phyloP scores from a whole-genome alignment of 768 basidiomycete genomes.

The Pleurotus citrinopileatus region DNA sequence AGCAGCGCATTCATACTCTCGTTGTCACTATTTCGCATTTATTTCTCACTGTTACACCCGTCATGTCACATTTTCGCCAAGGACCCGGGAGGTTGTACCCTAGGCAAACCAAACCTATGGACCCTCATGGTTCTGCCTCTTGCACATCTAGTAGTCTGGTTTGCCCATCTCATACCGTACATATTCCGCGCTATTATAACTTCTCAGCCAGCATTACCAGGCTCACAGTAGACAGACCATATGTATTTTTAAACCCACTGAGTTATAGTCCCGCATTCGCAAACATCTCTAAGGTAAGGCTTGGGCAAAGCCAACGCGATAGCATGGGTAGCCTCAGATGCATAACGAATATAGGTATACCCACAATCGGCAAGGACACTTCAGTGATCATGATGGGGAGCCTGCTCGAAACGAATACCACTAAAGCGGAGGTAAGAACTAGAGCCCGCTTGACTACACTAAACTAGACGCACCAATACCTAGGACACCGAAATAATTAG shows the following conservation, averaged over 20 bases:
- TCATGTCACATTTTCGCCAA: slow-evolving; percentile 24
- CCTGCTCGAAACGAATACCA: slow-evolving; percentile 88
- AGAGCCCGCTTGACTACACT: background rate
- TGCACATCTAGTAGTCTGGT: slow-evolving; percentile 12
- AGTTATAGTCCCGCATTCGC: background rate
- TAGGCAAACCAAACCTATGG: slow-evolving; percentile 32
- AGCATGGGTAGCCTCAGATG: too few relatives aligned
- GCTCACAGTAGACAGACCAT: slow-evolving; percentile 48
- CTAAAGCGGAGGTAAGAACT: slow-evolving; percentile 37
- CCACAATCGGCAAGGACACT: background rate
- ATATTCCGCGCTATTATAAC: slow-evolving; percentile 43
- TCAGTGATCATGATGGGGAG: slow-evolving; percentile 67
- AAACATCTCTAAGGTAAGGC: too few relatives aligned
- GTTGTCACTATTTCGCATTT: slow-evolving; percentile 16
- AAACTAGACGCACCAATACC: slow-evolving; percentile 44
- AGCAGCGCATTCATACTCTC: slow-evolving; percentile 19
- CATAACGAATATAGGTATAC: too few relatives aligned
- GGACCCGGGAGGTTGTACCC: slow-evolving; percentile 44
- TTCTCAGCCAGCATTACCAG: slow-evolving; percentile 41
- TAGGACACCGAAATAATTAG: slow-evolving; percentile 13
- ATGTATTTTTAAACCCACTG: slow-evolving; percentile 46
- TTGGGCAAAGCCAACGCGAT: too few relatives aligned
- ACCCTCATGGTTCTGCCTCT: slow-evolving; percentile 30
- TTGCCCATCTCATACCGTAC: slow-evolving; percentile 31
- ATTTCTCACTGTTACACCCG: slow-evolving; percentile 3